Percentiles rank a stretch among this genome's conserved stretches.
phyloP scores from a whole-genome alignment of 2,329 filamentous ascomycete genomes.

The Phaeosphaeria sp. region DNA sequence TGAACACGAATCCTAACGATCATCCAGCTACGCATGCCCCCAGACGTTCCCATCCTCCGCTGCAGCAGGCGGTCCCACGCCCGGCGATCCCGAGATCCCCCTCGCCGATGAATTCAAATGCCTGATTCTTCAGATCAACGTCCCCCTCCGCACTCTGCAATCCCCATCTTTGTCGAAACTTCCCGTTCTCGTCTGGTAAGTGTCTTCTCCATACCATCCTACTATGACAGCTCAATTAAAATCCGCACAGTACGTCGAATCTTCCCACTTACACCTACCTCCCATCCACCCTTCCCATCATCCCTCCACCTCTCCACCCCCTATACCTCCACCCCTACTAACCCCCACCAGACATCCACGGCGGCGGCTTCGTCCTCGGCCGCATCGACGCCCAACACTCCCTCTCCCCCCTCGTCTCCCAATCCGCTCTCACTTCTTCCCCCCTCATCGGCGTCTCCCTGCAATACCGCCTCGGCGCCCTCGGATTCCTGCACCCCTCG shows the following conservation, averaged over 20 bases:
- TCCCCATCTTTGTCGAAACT: neutral
- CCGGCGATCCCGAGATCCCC: conserved; percentile 5
- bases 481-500: conserved; percentile 48
- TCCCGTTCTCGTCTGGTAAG: conserved; percentile 1
- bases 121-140: conserved; percentile 30
- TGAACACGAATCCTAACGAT: no score
- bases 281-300: no score
- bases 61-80: conserved; percentile 19
- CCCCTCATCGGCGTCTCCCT: conserved; percentile 25
- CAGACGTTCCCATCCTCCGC: conserved; percentile 13
- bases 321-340: no score
- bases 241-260: no score
- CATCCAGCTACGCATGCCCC: conserved; percentile 19
- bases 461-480: conserved; percentile 36
- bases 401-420: conserved; percentile 29
- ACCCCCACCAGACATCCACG: conserved; percentile 57
- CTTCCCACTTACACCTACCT: no score
- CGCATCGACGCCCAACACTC: conserved; percentile 32
- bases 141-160: conserved; percentile 11
- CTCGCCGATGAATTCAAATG: conserved; percentile 20
- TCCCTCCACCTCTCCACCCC: conserved; percentile 54
- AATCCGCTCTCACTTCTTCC: conserved; percentile 23
- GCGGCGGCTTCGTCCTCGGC: conserved; percentile 57
- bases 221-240: no score
- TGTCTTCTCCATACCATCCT: no score